A percentile compares a stretch with the other conserved stretches of the same genome.
phyloP scores from a whole-genome alignment of 2,329 filamentous ascomycete species.

The Venturia aucupariae region DNA sequence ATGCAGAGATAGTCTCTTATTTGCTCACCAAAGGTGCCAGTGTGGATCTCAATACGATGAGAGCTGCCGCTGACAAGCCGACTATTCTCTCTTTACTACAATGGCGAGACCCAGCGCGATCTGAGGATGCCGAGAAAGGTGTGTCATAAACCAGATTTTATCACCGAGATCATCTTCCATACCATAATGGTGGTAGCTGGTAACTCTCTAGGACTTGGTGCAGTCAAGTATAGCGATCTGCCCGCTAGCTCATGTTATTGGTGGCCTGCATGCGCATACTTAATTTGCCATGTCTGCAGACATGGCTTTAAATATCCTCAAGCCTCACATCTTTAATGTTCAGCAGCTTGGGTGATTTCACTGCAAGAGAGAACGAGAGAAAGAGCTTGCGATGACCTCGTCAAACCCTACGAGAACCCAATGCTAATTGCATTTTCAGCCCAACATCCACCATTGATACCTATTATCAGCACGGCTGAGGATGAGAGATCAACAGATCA shows the following conservation, averaged over 20 bases:
- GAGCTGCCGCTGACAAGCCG: background rate
- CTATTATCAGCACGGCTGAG: background rate
- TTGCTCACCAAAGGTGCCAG: background rate
- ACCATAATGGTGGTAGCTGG: too few species aligned
- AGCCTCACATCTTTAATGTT: background rate
- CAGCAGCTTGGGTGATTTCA: background rate
- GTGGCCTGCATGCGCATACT: background rate
- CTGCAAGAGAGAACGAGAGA: too few species aligned
- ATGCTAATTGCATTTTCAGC: background rate
- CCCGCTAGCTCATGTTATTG: too few species aligned
- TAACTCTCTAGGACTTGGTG: too few species aligned
- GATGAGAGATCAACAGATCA: background rate
- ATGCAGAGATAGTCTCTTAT: background rate
- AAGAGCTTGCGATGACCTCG: background rate
- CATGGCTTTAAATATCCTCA: background rate
- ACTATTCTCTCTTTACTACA: background rate
- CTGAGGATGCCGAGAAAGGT: background rate
- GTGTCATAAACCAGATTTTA: background rate
- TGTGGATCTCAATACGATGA: background rate
- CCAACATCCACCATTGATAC: background rate
- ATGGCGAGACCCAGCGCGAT: background rate
- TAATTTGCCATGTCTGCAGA: background rate
- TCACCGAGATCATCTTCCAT: too few species aligned
- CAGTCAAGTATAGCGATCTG: too few species aligned
- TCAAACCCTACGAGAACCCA: background rate